phyloP scores from a whole-genome alignment of 73 alveolate genomes.

The Paramecium caudatum region DNA sequence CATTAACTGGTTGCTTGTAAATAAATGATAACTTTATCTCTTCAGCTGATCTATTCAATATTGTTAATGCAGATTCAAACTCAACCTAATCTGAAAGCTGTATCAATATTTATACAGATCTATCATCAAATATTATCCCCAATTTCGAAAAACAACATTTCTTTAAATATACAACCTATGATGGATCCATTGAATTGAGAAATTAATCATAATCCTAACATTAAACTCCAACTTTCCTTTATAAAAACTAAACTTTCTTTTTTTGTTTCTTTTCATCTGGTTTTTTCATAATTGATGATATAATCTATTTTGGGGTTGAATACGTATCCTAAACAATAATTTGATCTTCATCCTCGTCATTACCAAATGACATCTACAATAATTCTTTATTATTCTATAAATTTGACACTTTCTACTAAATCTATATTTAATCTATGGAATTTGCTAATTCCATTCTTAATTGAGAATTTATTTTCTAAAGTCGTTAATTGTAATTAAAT shows the following conservation, averaged over 20 bases:
- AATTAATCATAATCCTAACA: neutral
- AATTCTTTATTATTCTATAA: neutral
- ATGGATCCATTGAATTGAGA: neutral
- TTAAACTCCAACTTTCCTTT: neutral
- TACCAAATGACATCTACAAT: neutral
- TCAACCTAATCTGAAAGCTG: neutral
- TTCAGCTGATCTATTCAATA: constrained; percentile 17
- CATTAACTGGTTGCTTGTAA: neutral
- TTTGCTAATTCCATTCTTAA: neutral
- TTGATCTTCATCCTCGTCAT: neutral
- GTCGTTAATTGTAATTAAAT: neutral
- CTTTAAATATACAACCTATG: neutral
- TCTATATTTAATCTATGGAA: neutral
- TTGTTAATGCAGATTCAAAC: neutral
- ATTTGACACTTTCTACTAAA: neutral
- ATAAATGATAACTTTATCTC: neutral
- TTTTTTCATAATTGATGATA: neutral
- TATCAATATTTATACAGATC: constrained; percentile 8
- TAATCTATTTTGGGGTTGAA: too few species aligned
- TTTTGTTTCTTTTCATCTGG: constrained; percentile 18
- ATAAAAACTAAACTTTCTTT: neutral
- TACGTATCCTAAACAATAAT: neutral
- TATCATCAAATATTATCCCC: constrained; percentile 11
- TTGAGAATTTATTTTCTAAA: neutral
- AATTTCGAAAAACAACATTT: constrained; percentile 37